Conservation (phyloP, 345 rosid genomes). For the Pseudoturritis turrita region DNA sequence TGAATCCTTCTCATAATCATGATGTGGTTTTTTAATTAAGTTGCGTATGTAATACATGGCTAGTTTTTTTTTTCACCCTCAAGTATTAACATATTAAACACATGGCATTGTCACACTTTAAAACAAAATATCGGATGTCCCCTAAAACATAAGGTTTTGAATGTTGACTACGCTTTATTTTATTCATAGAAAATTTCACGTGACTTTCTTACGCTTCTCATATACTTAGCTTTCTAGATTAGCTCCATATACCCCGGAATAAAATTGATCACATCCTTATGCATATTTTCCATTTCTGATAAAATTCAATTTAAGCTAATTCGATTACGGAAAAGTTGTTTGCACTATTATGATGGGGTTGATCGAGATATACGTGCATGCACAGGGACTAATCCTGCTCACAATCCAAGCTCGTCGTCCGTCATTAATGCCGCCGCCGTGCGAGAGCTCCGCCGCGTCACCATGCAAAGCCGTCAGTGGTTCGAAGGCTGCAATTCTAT, state of each 20-base stretch:
- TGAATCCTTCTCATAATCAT: background rate
- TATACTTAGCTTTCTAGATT: too few relatives aligned
- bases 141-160: background rate
- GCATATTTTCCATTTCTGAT: background rate
- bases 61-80: background rate
- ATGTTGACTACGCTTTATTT: background rate
- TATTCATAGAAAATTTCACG: background rate
- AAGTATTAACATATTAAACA: background rate
- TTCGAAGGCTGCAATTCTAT: constrained; percentile 54
- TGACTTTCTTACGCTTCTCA: too few relatives aligned
- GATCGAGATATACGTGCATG: background rate
- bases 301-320: background rate
- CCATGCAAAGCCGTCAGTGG: constrained; percentile 55
- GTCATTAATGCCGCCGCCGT: constrained; percentile 58
- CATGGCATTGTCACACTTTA: background rate
- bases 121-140: too few relatives aligned
- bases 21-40: background rate
- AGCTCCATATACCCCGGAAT: background rate
- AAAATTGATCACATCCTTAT: background rate
- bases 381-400: constrained; percentile 23
- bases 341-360: background rate
- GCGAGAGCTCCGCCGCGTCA: constrained; percentile 26
- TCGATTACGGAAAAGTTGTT: background rate
- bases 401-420: constrained; percentile 63
- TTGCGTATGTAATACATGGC: background rate